Base-by-base conservation (phyloP, 345 rosid species). In the Trapa incisa region DNA sequence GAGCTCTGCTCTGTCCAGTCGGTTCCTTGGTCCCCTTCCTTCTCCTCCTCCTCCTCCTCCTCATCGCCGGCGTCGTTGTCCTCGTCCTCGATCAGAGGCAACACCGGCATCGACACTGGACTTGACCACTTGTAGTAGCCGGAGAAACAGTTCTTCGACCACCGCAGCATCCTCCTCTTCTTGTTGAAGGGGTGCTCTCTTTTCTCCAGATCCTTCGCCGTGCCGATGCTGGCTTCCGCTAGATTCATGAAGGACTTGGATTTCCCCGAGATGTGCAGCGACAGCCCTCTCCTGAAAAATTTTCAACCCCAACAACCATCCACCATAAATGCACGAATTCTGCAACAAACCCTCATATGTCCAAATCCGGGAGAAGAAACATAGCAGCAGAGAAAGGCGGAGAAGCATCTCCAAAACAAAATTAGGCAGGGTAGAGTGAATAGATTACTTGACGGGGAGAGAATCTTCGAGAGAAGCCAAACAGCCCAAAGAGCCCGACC, bases 21-120 rank as follows among this genome's bases (percentile, higher is more conserved):
- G 53, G 45, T 38, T n/a, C 14, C 37, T 6, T 0, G 48, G 12
- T 10, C 10, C 3, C 36, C 35, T 17, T 22, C 66, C 17, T 65
- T 47, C 13, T 22, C 29, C 29, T 66, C 43, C 17, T 65, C 52
- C 13, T 66, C 43, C 35, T 43, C 57, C 13, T 12, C 50, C 22
- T 67, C 54, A 38, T 42, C 65, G 37, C 41, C 65, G 0, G 65
- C 72, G 0, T 62, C 68, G 0, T 65, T 75, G 0, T 76, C 77
- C 0, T 81, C 77, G 6, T 83, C 87, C 63, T 83, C 84, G 47
- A 69, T 68, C 16, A 81, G 37, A 6, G 86, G 74, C 57, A 91
- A 89, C 41, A 86, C 85, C 47, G 96, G 97, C 97, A 88, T 85
- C 37, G 96, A 91, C 68, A 74, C 81, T 3, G 91, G 91, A 75